phyloP scores from a whole-genome alignment of 768 basidiomycete genomes.

The Mycena haematopus region DNA sequence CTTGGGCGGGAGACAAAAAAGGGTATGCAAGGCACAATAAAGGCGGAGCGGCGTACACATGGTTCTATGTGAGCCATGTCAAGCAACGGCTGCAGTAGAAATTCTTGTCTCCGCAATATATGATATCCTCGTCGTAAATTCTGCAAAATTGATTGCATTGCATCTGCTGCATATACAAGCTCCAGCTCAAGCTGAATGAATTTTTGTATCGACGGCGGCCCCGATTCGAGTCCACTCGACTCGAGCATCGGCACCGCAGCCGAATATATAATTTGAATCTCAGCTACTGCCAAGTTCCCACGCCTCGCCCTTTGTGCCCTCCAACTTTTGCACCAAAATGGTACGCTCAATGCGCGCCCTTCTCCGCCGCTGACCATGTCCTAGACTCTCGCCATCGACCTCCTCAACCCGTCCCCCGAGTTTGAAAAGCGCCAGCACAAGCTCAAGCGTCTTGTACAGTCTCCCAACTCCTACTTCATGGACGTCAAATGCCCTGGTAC shows the following conservation, averaged over 20 bases:
- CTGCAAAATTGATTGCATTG: no score
- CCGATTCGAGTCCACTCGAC: neutral
- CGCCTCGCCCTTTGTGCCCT: slow-evolving; percentile 9
- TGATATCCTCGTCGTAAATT: no score
- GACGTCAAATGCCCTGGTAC: slow-evolving; percentile 98
- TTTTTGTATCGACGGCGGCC: no score
- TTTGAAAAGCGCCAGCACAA: slow-evolving; percentile 92
- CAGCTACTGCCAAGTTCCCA: no score
- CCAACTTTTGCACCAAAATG: slow-evolving; percentile 35
- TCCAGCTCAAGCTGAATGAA: no score
- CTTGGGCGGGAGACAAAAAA: neutral
- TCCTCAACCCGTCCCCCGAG: slow-evolving; percentile 93
- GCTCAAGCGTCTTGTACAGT: slow-evolving; percentile 98
- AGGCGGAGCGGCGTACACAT: neutral
- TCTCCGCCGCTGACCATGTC: slow-evolving; percentile 4
- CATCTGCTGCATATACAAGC: no score
- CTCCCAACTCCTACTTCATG: slow-evolving; percentile 99
- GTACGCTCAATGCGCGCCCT: slow-evolving; percentile 11
- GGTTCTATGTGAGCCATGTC: no score
- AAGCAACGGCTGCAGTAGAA: no score
- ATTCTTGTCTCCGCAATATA: no score
- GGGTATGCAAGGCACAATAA: neutral
- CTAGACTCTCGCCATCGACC: slow-evolving; percentile 95
- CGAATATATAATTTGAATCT: neutral
- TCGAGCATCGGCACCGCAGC: neutral